Base-by-base conservation (phyloP, 139 green algal genomes). In the Chlamydomonas applanata region DNA sequence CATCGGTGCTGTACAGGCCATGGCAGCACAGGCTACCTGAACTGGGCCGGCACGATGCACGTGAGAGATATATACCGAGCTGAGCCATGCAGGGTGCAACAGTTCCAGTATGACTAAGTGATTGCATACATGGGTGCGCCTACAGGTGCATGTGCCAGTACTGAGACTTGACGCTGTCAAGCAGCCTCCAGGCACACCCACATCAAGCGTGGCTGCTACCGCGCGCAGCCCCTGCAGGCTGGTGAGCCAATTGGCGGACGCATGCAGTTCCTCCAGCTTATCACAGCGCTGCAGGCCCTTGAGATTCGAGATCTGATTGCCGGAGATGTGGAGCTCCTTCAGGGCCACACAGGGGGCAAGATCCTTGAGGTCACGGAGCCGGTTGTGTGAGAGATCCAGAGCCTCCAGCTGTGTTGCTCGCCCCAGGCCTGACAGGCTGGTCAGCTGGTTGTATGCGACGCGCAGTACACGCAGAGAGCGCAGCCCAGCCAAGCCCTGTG, bases 391-490 rank as follows among this genome's bases (percentile, higher is more conserved):
- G 19, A 68, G 7, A 27, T 79, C 73, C 73, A 79, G 49, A 1
- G 35, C 46, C 46, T 85, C 79, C 56, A 85, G 63, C 2, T 64
- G 45, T 14, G 79, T 81, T 0, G 71, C 19, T 25, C n/a, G 49
- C 11, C 74, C 79, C 20, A 85, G 29, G 33, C 63, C 61, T 34
- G 63, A 71, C 17, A 85, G 35, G 16, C 35, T 69, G 19, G 53
- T 52, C 32, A 85, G 54, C 53, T 72, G 62, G 54, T 85, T 85
- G 53, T 76, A 72, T 17, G 79, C 62, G 0, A 78, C 27, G 13
- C 74, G 74, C 19, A 85, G 74, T 25, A 85, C 74, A 13, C 71
- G 71, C 11, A 85, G 70, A 62, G 53, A 46, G 13, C 74, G 69
- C 19, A 85, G 64, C 11, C 60, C 52, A 14, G 57, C 29, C 24